Base-by-base conservation (phyloP, 805 yeast genomes). In the Nakazawaea pomicola region DNA sequence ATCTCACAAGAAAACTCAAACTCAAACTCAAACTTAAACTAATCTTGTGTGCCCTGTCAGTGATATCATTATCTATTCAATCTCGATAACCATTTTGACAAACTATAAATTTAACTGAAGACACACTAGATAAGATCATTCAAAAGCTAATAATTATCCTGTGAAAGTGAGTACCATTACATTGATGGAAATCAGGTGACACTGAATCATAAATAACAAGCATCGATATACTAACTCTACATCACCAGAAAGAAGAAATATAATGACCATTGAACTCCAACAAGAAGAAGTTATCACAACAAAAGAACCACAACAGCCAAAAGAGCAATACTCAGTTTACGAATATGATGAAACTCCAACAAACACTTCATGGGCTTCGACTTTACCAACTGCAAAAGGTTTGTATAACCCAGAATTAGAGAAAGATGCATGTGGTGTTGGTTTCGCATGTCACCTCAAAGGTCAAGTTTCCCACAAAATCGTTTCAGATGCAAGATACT, bases 351-450 rank as follows among this genome's bases (percentile, higher is more conserved):
- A 84, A 58, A 70, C 76, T 21, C 81, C 86, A 24, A 80, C 75
- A 51, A 87, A 89, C 72, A 78, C 68, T 51, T 83, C 96, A 3
- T 91, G 98, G 98, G 97, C 97, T 18, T 78, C 83, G 36, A 74
- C 93, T 8, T 71, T 91, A 49, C 98, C 98, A 36, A 74, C 76
- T 33, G 79, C 80, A 50, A 83, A 89, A 64, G 98, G 96, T 28
- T 78, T 91, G 40, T 91, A 91, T 64, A 87, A 93, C 61, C 99
- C 98, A 9, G 93, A 85, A 44, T 77, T 72, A 53, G 99, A 91
- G 62, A 87, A 88, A 56, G 99, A 91, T 58, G 96, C 97, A 36
- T 91, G 99, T 74, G 99, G 99, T 68, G 98, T 93, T 38, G 99
- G 99, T 48, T 91, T 91, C 64, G 87, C 95, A 35, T 87, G 97